These are phyloP conservation scores for Russula abietina DNA, from an alignment of 768 basidiomycete species.

Conservation along the genomic window DNA sequence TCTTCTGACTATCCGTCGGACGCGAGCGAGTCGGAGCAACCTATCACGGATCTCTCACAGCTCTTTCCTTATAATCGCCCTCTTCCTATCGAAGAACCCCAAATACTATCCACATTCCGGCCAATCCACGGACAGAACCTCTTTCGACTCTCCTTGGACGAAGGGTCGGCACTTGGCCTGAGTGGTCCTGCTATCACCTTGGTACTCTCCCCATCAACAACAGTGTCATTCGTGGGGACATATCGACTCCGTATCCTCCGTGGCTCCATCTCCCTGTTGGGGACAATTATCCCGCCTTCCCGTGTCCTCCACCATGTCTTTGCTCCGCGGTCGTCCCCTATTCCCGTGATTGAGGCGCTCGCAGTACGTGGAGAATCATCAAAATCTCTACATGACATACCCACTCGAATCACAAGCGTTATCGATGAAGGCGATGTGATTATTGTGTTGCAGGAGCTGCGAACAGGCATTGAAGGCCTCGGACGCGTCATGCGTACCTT, in stretches of 20 bases:
- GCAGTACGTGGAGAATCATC: conserved; percentile 19
- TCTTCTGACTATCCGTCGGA: conserved; percentile 31
- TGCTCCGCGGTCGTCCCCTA: conserved; percentile 73
- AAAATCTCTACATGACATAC: conserved; percentile 20
- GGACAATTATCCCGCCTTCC: conserved; percentile 44
- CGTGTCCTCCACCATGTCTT: conserved; percentile 47
- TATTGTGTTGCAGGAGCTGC: conserved; percentile 51
- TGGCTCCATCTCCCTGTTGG: conserved; percentile 55
- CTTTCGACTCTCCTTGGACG: conserved; percentile 40
- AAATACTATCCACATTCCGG: conserved; percentile 44
- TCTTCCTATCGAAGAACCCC: conserved; percentile 18
- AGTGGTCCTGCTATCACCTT: conserved; percentile 36
- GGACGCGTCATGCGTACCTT: conserved; percentile 58
- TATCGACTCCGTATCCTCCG: conserved; percentile 57
- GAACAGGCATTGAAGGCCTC: conserved; percentile 60
- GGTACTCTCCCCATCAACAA: conserved; percentile 43
- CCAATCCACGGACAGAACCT: conserved; percentile 42
- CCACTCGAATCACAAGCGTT: conserved; percentile 16
- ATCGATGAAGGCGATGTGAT: conserved; percentile 33
- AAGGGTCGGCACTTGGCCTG: conserved; percentile 33
- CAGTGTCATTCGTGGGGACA: conserved; percentile 62
- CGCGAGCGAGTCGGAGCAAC: conserved; percentile 8
- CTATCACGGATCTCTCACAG: conserved; percentile 32
- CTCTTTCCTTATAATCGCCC: neutral
- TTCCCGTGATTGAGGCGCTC: conserved; percentile 47